Base-by-base conservation (phyloP, 805 yeast species). In the Myxozyma udenii region DNA sequence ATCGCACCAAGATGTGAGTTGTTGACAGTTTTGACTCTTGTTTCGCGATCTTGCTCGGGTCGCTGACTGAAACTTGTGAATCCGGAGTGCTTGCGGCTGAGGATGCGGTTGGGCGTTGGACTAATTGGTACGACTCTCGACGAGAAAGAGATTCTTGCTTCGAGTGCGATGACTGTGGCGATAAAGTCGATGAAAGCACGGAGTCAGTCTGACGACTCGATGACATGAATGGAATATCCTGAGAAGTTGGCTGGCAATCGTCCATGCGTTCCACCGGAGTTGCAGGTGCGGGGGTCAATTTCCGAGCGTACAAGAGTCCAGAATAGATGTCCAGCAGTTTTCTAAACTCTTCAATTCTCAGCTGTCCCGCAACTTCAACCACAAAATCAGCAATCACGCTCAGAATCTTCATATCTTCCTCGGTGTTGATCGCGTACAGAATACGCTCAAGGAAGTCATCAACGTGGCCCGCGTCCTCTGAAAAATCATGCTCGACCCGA, bases 371-470 rank as follows among this genome's bases (percentile, higher is more conserved):
- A 12, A 72, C 67, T 1, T 38, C 37, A 7, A 65, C 55, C 35
- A 54, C 63, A n/a, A 51, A 47, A 2, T 61, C 65, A 35, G 68
- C 26, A n/a, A 68, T 46, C 12, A 47, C 58, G 14, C 58, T 56
- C 25, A 76, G 55, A 1, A 78, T 66, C 4, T 57, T 62, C 12
- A 58, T 63, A 44, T 74, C 71, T 3, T 52, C 37, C 21, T 63
- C 59, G 0, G 72, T 61, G 22, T 61, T 40, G 14, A 46, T 39
- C 7, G 48, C 62, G 22, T 55, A 58, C 16, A 74, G 64, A 2
- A 77, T 61, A 6, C 68, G 68, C 7, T 68, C 55, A 1, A 75
- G 48, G 18, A 63, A 44, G 21, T 72, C 57, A 23, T 71, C 73
- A 39, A 65, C 65, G 41, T 68, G 64, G 5, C 70, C 40, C 16